Evolutionary conservation across 306 rosid genomes (phyloP).

Genomic region (Trichosanthes cucumerina): DNA sequence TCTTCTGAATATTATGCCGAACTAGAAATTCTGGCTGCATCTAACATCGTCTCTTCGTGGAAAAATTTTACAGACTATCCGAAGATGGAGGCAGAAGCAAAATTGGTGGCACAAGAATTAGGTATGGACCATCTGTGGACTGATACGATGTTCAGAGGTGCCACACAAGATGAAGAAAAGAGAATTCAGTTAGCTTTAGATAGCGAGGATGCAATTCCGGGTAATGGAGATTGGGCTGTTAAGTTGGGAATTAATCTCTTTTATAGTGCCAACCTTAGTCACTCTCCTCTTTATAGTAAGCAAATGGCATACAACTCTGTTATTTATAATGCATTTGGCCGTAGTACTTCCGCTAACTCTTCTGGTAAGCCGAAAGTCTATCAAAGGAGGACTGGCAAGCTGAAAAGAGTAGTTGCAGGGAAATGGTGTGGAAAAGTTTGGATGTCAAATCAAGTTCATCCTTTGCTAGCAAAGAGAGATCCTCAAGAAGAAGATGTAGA

Average conservation of each 20-base stretch:
- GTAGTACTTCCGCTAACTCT: conserved; percentile 46
- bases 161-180: conserved; percentile 66
- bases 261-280: conserved; percentile 86
- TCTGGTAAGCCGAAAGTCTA: conserved; percentile 47
- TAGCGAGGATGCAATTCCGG: conserved; percentile 78
- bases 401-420: conserved; percentile 82
- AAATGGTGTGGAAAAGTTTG: conserved; percentile 99
- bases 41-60: neutral
- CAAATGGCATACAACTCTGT: conserved; percentile 98
- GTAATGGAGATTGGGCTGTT: conserved; percentile 95
- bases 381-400: conserved; percentile 59
- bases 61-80: conserved; percentile 58
- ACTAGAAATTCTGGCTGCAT: neutral
- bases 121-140: conserved; percentile 59
- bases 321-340: conserved; percentile 81
- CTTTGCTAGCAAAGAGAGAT: conserved; percentile 57
- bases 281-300: conserved; percentile 89
- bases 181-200: conserved; percentile 78
- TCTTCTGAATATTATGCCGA: neutral
- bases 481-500: conserved; percentile 41
- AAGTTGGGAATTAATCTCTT: conserved; percentile 97
- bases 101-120: conserved; percentile 55
- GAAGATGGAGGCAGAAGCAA: conserved; percentile 84
- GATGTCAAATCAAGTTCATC: conserved; percentile 96
- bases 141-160: conserved; percentile 41